Conservation (phyloP, 2,329 filamentous ascomycete genomes). For the Trichoderma cornu-damae region DNA sequence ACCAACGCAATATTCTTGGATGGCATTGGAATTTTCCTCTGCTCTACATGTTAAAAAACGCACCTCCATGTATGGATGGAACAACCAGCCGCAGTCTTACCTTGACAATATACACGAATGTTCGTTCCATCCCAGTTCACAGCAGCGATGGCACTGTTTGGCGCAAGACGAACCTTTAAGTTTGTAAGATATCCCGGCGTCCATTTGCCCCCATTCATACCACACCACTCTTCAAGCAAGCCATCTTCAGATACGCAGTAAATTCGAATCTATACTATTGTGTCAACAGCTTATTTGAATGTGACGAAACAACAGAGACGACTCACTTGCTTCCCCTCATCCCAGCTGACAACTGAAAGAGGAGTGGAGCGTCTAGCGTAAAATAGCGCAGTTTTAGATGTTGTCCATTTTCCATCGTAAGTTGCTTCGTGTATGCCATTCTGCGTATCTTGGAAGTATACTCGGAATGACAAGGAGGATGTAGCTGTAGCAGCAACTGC, state of each 20-base stretch:
- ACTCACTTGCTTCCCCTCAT: not conserved
- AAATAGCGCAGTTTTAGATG: not conserved
- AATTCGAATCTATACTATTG: not conserved
- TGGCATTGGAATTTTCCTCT: not conserved
- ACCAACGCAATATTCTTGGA: constrained; percentile 2
- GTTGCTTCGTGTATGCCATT: not conserved
- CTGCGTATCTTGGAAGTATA: constrained; percentile 8
- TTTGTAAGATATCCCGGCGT: not conserved
- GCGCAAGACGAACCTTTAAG: not conserved
- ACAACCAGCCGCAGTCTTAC: not conserved
- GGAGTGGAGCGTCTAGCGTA: not conserved
- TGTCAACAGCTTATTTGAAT: not conserved
- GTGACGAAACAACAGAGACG: no score
- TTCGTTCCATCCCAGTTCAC: not conserved
- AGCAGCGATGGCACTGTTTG: constrained; percentile 3
- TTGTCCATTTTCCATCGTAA: not conserved
- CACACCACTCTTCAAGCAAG: constrained; percentile 3
- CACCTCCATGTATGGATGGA: not conserved
- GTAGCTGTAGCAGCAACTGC: constrained; percentile 1
- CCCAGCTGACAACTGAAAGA: constrained; percentile 6
- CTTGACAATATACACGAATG: constrained; percentile 7
- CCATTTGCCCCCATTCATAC: not conserved
- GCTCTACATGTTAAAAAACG: no score
- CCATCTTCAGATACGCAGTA: not conserved
- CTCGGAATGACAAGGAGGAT: not conserved